Percentiles rank a stretch among this genome's conserved stretches.
Conservation (phyloP, 1,139 yeast genomes). For the Candida sp. region DNA sequence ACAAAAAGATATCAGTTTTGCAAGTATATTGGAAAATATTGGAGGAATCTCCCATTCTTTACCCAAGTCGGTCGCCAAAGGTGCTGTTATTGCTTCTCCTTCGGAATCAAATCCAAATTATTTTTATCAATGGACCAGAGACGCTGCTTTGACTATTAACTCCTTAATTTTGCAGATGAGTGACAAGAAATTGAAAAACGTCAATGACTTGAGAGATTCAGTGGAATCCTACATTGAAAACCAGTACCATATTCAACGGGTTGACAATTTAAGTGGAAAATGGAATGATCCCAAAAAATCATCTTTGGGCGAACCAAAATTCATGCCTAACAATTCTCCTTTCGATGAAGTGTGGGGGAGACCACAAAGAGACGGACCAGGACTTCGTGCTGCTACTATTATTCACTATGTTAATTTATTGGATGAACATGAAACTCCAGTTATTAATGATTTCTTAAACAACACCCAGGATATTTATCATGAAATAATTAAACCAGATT, state of each 20-base stretch:
- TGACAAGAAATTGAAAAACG: conserved; percentile 20
- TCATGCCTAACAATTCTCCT: conserved; percentile 58
- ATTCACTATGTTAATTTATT: conserved; percentile 51
- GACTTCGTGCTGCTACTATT: conserved; percentile 68
- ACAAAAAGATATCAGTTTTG: conserved; percentile 50
- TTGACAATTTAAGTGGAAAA: conserved; percentile 65
- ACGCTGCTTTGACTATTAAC: conserved; percentile 78
- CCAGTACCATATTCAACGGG: conserved; percentile 58
- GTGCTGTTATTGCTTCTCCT: conserved; percentile 85
- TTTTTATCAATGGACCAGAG: conserved; percentile 89
- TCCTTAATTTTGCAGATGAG: conserved; percentile 56
- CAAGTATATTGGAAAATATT: conserved; percentile 56
- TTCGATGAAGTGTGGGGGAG: conserved; percentile 81
- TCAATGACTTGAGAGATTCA: conserved; percentile 15
- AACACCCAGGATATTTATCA: conserved; percentile 38
- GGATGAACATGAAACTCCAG: conserved; percentile 20
- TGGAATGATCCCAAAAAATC: conserved; percentile 38
- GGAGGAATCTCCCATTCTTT: conserved; percentile 45
- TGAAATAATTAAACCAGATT: conserved; percentile 65
- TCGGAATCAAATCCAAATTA: conserved; percentile 69
- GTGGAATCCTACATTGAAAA: conserved; percentile 63
- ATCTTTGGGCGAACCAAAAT: conserved; percentile 91
- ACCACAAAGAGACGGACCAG: conserved; percentile 97
- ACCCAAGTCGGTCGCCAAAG: conserved; percentile 46
- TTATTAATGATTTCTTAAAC: conserved; percentile 20